Base-by-base conservation (phyloP, 768 basidiomycete genomes). In the Naganishia onofrii region DNA sequence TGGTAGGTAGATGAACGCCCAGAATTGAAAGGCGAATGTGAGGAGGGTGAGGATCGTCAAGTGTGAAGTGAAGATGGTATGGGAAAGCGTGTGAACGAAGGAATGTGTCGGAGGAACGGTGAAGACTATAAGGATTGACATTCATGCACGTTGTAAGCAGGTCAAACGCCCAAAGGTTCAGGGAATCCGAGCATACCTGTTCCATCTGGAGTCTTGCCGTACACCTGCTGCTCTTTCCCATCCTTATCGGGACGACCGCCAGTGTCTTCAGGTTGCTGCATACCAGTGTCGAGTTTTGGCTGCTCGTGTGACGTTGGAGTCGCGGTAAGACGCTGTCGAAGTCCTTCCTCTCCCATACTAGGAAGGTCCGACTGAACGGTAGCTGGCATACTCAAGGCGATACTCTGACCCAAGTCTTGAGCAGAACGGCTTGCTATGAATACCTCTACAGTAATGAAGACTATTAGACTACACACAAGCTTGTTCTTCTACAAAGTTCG, bases 41-140 rank as follows among this genome's bases (percentile, higher is more conserved):
- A 85, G 85, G n/a, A 97, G 83, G 73, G 92, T 95, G 68, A 94
- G 79, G 21, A 93, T 76, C 79, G 97, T 94, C 42, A 97, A 83
- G 75, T 96, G 90, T 29, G 80, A 79, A 10, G 73, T 73, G 68
- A 75, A 73, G 36, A 79, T 56, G 36, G 75, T 77, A 36, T 71
- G 73, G 7, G 73, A 68, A 38, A 75, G 51, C 9, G 76, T 78
- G 56, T 70, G 73, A 46, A 77, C 60, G 73, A 78, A 77, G 17
- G 74, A 76, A 19, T 75, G 71, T 6, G 76, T 77, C 26, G 74
- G 53, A 55, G 79, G 73, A 89, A 94, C 81, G 70, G 88, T 87
- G 79, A 99, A 99, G 8, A 96, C 93, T 97, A 72, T 53, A 21
- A 58, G n/a, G 66, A 10, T 21, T 28, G 44, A 15, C 36, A 15